Percentiles rank a stretch among this genome's conserved stretches.
phyloP scores from a whole-genome alignment of 345 rosid genomes.

The Linum lewisii region DNA sequence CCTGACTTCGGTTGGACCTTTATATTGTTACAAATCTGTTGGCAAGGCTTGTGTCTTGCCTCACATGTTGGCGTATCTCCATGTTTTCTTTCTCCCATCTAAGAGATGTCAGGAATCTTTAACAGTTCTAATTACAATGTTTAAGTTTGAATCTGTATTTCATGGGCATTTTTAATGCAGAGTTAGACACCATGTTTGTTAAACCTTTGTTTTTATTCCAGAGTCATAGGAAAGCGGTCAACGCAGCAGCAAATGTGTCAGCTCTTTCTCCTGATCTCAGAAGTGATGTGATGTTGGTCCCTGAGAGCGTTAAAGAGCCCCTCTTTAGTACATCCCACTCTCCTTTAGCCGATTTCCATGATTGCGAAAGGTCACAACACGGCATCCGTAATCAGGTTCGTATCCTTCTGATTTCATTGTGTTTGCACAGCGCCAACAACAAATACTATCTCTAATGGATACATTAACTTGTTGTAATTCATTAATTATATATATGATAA shows the following conservation, averaged over 20 bases:
- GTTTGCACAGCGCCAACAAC: too few species aligned
- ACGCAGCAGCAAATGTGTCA: slow-evolving; percentile 24
- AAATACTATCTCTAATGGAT: too few species aligned
- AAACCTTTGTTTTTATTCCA: slow-evolving; percentile 21
- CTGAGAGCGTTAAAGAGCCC: slow-evolving; percentile 29
- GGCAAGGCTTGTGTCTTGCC: too few species aligned
- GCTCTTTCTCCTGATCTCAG: slow-evolving; percentile 25
- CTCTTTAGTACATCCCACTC: slow-evolving; percentile 47
- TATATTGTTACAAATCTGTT: too few species aligned
- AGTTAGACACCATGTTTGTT: too few species aligned
- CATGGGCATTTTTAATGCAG: neutral
- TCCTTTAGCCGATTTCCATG: slow-evolving; percentile 73
- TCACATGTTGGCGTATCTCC: too few species aligned
- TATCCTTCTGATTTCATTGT: neutral
- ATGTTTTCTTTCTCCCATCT: too few species aligned
- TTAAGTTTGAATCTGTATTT: neutral
- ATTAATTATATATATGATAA: neutral
- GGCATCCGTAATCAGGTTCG: slow-evolving; percentile 49
- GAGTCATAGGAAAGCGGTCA: slow-evolving; percentile 28
- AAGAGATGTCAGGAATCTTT: neutral
- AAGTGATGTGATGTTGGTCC: slow-evolving; percentile 43
- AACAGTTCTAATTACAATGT: neutral
- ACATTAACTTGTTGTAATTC: neutral
- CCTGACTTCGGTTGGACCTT: neutral
- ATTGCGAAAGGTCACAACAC: slow-evolving; percentile 52